Conservation (phyloP, 2,329 filamentous ascomycete species). For the Botrytis medusae region DNA sequence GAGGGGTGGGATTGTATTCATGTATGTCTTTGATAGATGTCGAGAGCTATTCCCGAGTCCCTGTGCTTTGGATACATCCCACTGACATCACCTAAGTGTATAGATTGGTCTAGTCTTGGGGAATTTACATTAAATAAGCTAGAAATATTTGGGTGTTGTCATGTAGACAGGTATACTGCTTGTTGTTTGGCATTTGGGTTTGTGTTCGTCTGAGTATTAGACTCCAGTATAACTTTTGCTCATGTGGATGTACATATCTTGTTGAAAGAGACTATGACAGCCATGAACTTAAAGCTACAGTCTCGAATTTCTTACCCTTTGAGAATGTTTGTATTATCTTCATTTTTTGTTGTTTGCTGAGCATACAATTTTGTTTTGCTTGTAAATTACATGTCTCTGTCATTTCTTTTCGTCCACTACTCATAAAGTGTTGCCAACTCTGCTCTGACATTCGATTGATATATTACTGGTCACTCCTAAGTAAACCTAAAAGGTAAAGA, state of each 20-base stretch:
- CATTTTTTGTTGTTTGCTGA: neutral
- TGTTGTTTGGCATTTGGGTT: neutral
- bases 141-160: neutral
- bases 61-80: neutral
- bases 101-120: neutral
- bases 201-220: neutral
- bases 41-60: no score
- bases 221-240: neutral
- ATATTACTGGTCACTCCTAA: neutral
- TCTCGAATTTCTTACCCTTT: neutral
- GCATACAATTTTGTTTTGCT: neutral
- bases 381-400: no score
- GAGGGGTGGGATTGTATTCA: neutral
- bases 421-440: neutral
- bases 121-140: neutral
- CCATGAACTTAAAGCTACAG: neutral
- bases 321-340: no score
- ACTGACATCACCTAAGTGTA: neutral
- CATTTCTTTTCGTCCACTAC: neutral
- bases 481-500: neutral
- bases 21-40: neutral
- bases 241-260: neutral
- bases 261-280: neutral
- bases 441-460: neutral
- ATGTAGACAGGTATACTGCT: neutral